Conservation (phyloP, 257 asterid species). For the Rehmannia glutinosa region DNA sequence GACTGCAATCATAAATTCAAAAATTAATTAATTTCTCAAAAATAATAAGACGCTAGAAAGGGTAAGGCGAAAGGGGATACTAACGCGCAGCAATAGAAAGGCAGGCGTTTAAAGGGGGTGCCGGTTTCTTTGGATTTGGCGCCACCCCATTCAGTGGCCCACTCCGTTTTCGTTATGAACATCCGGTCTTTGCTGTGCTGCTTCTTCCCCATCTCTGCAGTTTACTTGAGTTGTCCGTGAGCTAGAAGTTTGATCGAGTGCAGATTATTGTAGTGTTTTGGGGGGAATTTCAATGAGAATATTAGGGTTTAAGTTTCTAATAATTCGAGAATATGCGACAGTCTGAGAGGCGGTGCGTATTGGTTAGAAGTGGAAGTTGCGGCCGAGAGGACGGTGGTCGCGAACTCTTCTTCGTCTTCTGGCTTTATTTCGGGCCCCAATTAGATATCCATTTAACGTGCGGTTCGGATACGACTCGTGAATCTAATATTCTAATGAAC, state of each 20-base stretch:
- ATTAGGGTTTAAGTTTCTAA: neutral
- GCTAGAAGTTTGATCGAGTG: conserved; percentile 3
- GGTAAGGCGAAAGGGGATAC: neutral
- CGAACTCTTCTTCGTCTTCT: neutral
- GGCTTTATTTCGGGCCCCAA: neutral
- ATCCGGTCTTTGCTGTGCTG: conserved; percentile 97
- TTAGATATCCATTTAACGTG: neutral
- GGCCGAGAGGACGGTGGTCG: conserved; percentile 19
- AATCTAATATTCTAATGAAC: neutral
- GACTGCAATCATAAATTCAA: conserved; percentile 44
- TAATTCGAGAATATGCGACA: neutral
- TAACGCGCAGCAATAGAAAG: conserved; percentile 99
- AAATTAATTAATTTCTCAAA: neutral
- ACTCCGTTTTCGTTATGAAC: conserved; percentile 95
- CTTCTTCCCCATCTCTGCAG: conserved; percentile 80
- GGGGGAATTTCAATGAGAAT: neutral
- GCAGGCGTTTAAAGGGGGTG: conserved; percentile 83
- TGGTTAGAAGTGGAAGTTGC: neutral
- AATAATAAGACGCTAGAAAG: neutral
- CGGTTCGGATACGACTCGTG: neutral
- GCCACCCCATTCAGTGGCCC: conserved; percentile 99
- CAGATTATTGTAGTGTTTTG: conserved; percentile 18
- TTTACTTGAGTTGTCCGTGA: conserved; percentile 1
- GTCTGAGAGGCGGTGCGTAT: neutral
- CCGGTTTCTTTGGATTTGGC: conserved; percentile 88